Evolutionary conservation across 805 yeast species (phyloP).

Genomic region (Metschnikowia kunwiensis): DNA sequence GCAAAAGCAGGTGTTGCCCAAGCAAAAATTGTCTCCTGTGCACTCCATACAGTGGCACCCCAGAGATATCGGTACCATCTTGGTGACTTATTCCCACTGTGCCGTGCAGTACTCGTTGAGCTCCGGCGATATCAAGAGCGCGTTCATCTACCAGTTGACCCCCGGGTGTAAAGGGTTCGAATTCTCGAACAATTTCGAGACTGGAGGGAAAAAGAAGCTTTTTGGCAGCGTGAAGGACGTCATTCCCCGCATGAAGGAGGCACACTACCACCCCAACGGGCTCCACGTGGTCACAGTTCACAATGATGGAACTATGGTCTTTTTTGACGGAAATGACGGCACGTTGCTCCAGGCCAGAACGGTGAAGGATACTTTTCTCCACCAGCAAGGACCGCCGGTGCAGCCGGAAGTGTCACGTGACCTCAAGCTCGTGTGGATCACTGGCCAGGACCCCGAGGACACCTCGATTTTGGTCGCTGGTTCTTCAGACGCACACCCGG

Average conservation of each 20-base stretch:
- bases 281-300: slow-evolving; percentile 77
- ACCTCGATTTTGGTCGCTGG: slow-evolving; percentile 73
- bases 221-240: slow-evolving; percentile 38
- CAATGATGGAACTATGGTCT: slow-evolving; percentile 78
- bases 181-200: slow-evolving; percentile 26
- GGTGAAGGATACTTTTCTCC: slow-evolving; percentile 60
- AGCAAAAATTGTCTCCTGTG: slow-evolving; percentile 61
- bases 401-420: slow-evolving; percentile 9
- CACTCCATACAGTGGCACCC: slow-evolving; percentile 77
- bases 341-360: slow-evolving; percentile 72
- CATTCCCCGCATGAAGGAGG: slow-evolving; percentile 37
- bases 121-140: slow-evolving; percentile 53
- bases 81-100: slow-evolving; percentile 67
- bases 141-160: slow-evolving; percentile 59
- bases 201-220: slow-evolving; percentile 40
- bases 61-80: slow-evolving; percentile 74
- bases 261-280: slow-evolving; percentile 92
- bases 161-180: slow-evolving; percentile 65
- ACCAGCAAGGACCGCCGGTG: slow-evolving; percentile 43
- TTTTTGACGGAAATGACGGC: slow-evolving; percentile 90
- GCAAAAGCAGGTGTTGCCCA: slow-evolving; percentile 58
- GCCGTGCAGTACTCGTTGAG: slow-evolving; percentile 70
- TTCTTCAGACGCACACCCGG: slow-evolving; percentile 46
- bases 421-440: slow-evolving; percentile 63
- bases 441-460: slow-evolving; percentile 74